Evolutionary conservation across 1,284 basidiomycete genomes (phyloP).

Genomic region (Retiboletus flavoniger): DNA sequence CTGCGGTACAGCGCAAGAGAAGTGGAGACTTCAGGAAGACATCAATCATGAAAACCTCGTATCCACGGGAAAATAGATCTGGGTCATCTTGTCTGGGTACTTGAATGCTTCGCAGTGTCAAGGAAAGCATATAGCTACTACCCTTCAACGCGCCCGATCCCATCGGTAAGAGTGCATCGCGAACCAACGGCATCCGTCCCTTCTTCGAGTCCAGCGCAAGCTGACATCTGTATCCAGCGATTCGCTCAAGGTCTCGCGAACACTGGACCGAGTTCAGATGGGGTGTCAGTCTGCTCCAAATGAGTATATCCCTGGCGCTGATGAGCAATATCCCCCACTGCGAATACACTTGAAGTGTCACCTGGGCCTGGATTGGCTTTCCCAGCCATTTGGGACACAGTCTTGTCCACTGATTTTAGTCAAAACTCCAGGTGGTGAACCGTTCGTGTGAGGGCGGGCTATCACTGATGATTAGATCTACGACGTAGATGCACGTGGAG

Average conservation of each 20-base stretch:
- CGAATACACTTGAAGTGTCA: no score
- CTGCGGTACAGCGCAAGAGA: neutral
- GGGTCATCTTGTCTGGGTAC: neutral
- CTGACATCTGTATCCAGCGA: neutral
- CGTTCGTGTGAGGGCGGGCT: no score
- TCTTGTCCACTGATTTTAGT: no score
- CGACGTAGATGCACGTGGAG: no score
- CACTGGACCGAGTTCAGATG: neutral
- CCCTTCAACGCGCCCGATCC: neutral
- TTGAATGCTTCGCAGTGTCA: neutral
- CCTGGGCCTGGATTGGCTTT: no score
- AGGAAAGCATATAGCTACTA: neutral
- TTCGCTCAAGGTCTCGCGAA: neutral
- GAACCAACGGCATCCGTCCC: neutral
- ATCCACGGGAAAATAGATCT: neutral
- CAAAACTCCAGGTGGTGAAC: no score
- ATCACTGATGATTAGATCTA: no score
- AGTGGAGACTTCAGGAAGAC: neutral
- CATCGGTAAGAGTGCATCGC: neutral
- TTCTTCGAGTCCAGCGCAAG: neutral
- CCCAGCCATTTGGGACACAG: no score
- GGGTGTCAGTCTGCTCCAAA: no score
- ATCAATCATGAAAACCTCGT: neutral
- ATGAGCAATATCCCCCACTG: no score
- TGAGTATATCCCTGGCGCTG: no score